Evolutionary conservation across 208 protist species (phyloP), one percentile per base, ranked within the genome.

Genomic region (Trypanosoma melophagium): DNA sequence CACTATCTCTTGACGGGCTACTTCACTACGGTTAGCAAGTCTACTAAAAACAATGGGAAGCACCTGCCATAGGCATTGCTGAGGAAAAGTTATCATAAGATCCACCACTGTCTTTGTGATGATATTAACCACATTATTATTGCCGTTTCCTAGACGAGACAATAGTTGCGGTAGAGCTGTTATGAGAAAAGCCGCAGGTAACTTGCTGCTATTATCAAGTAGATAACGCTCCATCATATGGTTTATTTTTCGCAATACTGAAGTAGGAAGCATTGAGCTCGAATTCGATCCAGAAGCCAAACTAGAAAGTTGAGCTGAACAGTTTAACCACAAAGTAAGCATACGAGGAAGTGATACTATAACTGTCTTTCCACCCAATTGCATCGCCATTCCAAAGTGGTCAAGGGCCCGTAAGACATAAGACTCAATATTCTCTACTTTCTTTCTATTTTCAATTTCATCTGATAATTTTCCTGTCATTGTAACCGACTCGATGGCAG

Each of bases 281-380:
- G 35, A 21, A n/a, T 17, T 80, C 3, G 24, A 78, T 7, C 79
- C 53, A 8, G 54, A 7, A 35, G 61, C 45, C 12, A 70, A 24
- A 24, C n/a, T 24, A n/a, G 53, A 38, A 22, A 96, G 71, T 5
- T 53, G 63, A 2, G 68, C 63, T 0, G 86, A 69, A 50, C 69
- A 90, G 66, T 98, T 92, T 0, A 98, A 84, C 94, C 96, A 99
- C 10, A 98, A 61, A 0, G 97, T 98, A 10, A 99, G 74, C 76
- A 99, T 82, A 50, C 97, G 88, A 1, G 98, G 96, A 40, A 99
- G 79, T 12, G 97, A 90, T 24, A 97, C 83, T 35, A 84, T 97
- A 7, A 98, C 78, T 56, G 93, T 97, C 9, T 91, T 75, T 28
- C 70, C 58, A 5, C 97, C 97, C 25, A 83, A 71, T 28, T 79